Evolutionary conservation across 73 alveolate genomes (phyloP).

Genomic region (Breviolum minutum): DNA sequence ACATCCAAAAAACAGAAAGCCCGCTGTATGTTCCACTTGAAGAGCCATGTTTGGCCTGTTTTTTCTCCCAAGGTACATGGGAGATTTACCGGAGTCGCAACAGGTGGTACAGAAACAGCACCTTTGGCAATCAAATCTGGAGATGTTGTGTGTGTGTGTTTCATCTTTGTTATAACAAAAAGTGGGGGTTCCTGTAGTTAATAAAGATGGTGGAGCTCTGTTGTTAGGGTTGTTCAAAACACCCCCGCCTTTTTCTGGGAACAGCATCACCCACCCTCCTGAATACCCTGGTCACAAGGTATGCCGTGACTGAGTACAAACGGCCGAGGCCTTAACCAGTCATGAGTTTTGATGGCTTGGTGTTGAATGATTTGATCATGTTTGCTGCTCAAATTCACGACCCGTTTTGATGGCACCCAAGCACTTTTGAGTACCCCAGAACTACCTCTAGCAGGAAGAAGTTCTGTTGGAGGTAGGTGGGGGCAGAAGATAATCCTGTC

Average conservation of each 20-base stretch:
- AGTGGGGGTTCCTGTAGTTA: background rate
- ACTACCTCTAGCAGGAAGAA: no score
- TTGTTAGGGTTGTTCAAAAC: no score
- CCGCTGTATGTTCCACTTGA: no score
- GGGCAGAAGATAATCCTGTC: no score
- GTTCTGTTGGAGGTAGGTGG: no score
- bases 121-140: background rate
- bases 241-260: no score
- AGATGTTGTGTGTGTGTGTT: no score
- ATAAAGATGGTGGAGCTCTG: background rate
- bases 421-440: background rate
- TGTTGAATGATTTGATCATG: background rate
- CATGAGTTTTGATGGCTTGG: no score
- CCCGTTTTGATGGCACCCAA: background rate
- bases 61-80: slow-evolving; percentile 4
- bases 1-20: no score
- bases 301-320: slow-evolving; percentile 68
- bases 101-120: slow-evolving; percentile 24
- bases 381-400: background rate
- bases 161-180: background rate
- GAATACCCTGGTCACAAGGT: background rate
- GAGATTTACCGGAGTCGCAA: slow-evolving; percentile 85
- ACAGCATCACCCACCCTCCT: background rate
- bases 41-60: no score
- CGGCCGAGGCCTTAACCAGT: slow-evolving; percentile 16